Base-by-base conservation (phyloP, 2,329 filamentous ascomycete species). In the Fusarium armeniacum region DNA sequence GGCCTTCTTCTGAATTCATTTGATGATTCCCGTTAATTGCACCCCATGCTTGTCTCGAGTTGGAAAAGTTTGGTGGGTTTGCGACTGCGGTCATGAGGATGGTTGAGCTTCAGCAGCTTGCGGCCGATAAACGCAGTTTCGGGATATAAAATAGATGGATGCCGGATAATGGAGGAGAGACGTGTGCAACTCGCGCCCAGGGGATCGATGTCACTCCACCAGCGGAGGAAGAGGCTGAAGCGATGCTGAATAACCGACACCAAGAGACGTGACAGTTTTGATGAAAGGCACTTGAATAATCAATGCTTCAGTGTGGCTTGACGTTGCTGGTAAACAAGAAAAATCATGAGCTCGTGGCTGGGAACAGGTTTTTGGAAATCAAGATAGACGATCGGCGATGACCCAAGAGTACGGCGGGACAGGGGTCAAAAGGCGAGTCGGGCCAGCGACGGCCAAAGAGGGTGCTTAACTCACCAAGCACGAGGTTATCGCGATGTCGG, bases 1-100 rank as follows among this genome's bases (percentile, higher is more conserved):
- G 89, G 72, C 91, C 89, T 81, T 97, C 93, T 83, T 97, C 93
- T 79, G 90, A 83, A 82, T 91, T 93, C 89, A 93, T 92, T 77
- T 91, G 86, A 83, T 87, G 84, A 74, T 82, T 81, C 73, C 84
- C 83, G 81, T 85, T 89, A 87, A 86, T 83, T 78, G 77, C 76
- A 33, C 86, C 84, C 89, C 89, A 91, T 90, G 83, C 84, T 84
- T 87, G 84, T 80, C 88, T 85, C 77, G 87, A 89, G 77, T 88
- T 85, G 77, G 86, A 82, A 76, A 91, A 89, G 78, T 83, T 87
- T 78, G 87, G 87, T 73, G 87, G 87, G 73, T 84, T 90, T 70
- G 89, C 89, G 77, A 91, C 89, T 77, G 89, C 89, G 81, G 89
- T 91, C 89, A 91, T 91, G 82, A 78, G 82, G 83, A 78, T 77